Percentiles rank a stretch among this genome's conserved stretches.
phyloP scores from a whole-genome alignment of 139 green algal species.

The Volvox reticuliferus region DNA sequence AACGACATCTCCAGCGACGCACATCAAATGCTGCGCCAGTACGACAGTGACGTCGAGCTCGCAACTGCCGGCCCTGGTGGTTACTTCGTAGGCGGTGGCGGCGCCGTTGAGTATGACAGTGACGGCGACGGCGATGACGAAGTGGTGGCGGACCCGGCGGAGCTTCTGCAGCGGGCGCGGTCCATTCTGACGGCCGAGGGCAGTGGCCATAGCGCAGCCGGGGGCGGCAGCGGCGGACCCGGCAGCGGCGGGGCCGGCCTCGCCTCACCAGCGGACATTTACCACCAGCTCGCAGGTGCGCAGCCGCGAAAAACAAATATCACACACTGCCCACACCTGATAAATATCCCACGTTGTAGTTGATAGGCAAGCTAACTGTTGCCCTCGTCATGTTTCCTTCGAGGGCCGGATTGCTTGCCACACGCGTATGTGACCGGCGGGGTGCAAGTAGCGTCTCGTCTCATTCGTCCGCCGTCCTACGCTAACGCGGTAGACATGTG shows the following conservation, averaged over 20 bases:
- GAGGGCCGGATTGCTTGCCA: background rate
- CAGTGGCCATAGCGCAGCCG: background rate
- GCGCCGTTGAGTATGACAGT: background rate
- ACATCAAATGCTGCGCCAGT: background rate
- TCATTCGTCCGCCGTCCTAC: too few relatives aligned
- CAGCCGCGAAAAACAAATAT: too few relatives aligned
- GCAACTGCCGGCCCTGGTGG: background rate
- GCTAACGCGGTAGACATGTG: too few relatives aligned
- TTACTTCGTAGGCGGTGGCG: background rate
- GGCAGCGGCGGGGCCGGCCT: background rate
- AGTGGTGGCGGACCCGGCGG: constrained; percentile 10
- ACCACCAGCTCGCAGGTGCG: constrained; percentile 47
- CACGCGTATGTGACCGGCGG: too few relatives aligned
- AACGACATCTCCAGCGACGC: background rate
- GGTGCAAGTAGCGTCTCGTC: too few relatives aligned
- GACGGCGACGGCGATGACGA: background rate
- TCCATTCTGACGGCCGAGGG: constrained; percentile 25
- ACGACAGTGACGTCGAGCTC: constrained; percentile 4
- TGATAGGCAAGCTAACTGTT: background rate
- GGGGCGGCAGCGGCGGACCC: background rate
- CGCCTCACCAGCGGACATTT: constrained; percentile 7
- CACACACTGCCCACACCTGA: too few relatives aligned
- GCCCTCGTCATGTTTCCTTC: background rate
- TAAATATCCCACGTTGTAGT: background rate
- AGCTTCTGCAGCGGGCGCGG: constrained; percentile 28